A percentile compares a stretch with the other conserved stretches of the same genome.
These are phyloP conservation scores for Astrothelium subdiscretum DNA, from an alignment of 495 filamentous ascomycete species.

Conservation along the genomic window DNA sequence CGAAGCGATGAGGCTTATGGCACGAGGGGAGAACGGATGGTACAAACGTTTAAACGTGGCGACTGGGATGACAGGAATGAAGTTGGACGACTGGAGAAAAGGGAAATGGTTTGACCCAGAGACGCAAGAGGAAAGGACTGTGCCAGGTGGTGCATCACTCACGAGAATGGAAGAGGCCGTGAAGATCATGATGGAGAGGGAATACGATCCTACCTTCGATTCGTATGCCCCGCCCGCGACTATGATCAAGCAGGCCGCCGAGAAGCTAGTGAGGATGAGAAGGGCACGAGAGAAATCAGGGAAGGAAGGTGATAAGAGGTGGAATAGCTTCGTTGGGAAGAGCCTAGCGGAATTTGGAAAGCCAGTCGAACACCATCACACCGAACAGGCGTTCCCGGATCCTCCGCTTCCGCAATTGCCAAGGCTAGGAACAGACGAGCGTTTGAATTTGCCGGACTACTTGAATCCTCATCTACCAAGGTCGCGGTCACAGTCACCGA, in stretches of 20 bases:
- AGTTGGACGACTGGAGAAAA: slow-evolving; percentile 28
- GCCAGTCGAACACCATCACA: background rate
- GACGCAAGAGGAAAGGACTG: slow-evolving; percentile 11
- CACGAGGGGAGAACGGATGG: slow-evolving; percentile 30
- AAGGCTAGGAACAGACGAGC: background rate
- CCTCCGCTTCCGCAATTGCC: background rate
- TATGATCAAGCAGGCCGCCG: slow-evolving; percentile 29
- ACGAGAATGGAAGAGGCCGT: slow-evolving; percentile 26
- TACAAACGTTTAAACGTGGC: slow-evolving; percentile 32
- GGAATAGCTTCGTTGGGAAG: slow-evolving; percentile 26
- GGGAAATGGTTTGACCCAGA: slow-evolving; percentile 19
- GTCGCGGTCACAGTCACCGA: background rate
- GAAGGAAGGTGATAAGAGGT: slow-evolving; percentile 19
- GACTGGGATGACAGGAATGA: slow-evolving; percentile 26
- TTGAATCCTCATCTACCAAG: background rate
- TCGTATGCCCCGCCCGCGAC: slow-evolving; percentile 29
- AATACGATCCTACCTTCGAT: slow-evolving; percentile 17
- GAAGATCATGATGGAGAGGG: slow-evolving; percentile 21
- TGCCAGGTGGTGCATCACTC: slow-evolving; percentile 23
- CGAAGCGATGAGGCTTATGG: slow-evolving; percentile 25
- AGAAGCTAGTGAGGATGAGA: slow-evolving; percentile 29
- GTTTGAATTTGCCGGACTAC: background rate
- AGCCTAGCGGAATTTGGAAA: background rate
- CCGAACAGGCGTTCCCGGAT: background rate
- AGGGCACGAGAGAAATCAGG: slow-evolving; percentile 22